These are phyloP conservation scores for Avicennia marina DNA, from an alignment of 257 asterid species.

Conservation along the genomic window DNA sequence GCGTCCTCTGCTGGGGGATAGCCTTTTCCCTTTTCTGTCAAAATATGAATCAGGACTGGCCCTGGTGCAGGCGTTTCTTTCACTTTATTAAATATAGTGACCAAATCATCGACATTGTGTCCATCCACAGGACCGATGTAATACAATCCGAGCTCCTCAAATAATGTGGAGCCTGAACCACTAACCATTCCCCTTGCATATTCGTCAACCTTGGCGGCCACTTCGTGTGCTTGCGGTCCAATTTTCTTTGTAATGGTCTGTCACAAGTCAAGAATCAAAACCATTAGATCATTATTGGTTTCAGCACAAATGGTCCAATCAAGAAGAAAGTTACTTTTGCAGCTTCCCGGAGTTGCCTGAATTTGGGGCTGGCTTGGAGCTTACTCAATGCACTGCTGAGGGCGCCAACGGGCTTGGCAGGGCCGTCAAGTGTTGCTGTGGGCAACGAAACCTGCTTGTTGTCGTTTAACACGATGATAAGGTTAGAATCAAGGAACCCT, in stretches of 20 bases:
- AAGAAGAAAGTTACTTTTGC: slow-evolving; percentile 45
- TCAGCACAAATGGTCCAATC: neutral
- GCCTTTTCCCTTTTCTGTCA: slow-evolving; percentile 80
- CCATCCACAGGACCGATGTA: slow-evolving; percentile 81
- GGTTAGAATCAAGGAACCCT: slow-evolving; percentile 65
- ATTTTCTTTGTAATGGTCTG: slow-evolving; percentile 69
- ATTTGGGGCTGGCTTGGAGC: slow-evolving; percentile 69
- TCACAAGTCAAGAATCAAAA: neutral
- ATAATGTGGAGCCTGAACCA: slow-evolving; percentile 60
- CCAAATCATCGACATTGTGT: slow-evolving; percentile 55
- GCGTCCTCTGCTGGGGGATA: slow-evolving; percentile 80
- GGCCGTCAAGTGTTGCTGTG: slow-evolving; percentile 71
- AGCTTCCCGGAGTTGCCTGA: slow-evolving; percentile 74
- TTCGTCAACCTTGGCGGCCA: slow-evolving; percentile 75
- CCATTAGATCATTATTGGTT: neutral
- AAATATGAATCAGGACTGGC: slow-evolving; percentile 67
- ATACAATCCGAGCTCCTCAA: slow-evolving; percentile 72
- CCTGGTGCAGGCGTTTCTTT: slow-evolving; percentile 72
- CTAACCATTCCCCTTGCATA: slow-evolving; percentile 75
- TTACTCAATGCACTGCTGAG: slow-evolving; percentile 62
- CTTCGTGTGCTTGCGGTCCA: slow-evolving; percentile 73
- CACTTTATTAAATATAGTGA: slow-evolving; percentile 52
- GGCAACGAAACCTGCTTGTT: slow-evolving; percentile 78
- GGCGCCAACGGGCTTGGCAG: slow-evolving; percentile 70
- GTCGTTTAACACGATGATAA: slow-evolving; percentile 59